Conservation (phyloP, 2,329 filamentous ascomycete species). For the Anthostomella pinea region DNA sequence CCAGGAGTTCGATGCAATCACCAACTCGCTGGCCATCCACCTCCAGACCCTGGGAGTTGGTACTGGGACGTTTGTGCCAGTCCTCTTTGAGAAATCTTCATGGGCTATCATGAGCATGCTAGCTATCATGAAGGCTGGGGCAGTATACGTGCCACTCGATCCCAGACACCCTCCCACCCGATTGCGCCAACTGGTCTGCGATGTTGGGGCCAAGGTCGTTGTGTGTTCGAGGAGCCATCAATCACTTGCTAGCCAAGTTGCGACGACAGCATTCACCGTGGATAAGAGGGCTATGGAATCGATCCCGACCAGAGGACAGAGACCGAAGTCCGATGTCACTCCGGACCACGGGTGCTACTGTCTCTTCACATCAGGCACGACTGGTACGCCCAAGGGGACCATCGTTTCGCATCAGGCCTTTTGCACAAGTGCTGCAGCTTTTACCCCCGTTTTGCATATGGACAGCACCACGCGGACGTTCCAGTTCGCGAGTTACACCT, state of each 20-base stretch:
- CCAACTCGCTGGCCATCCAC: constrained; percentile 1
- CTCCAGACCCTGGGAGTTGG: constrained; percentile 5
- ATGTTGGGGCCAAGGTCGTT: constrained; percentile 6
- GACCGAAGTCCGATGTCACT: background rate
- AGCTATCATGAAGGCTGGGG: constrained; percentile 26
- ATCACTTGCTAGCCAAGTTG: background rate
- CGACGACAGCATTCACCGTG: no score
- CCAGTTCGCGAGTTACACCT: constrained; percentile 33
- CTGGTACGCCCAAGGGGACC: constrained; percentile 48
- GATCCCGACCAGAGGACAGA: no score
- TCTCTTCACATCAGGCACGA: constrained; percentile 49
- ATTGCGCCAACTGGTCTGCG: constrained; percentile 10
- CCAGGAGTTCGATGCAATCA: constrained; percentile 1
- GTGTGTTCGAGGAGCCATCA: constrained; percentile 4
- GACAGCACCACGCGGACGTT: constrained; percentile 12
- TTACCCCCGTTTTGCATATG: constrained; percentile 5
- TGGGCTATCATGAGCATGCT: constrained; percentile 19
- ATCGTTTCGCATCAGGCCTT: constrained; percentile 23
- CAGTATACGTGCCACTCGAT: constrained; percentile 26
- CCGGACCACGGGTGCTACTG: constrained; percentile 25
- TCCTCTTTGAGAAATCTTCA: constrained; percentile 22
- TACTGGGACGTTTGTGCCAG: constrained; percentile 13
- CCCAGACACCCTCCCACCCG: constrained; percentile 22
- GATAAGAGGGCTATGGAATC: no score
- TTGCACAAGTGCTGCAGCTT: constrained; percentile 1